Conservation (phyloP, 305 asterid genomes). For the Fraxinus velutina region DNA sequence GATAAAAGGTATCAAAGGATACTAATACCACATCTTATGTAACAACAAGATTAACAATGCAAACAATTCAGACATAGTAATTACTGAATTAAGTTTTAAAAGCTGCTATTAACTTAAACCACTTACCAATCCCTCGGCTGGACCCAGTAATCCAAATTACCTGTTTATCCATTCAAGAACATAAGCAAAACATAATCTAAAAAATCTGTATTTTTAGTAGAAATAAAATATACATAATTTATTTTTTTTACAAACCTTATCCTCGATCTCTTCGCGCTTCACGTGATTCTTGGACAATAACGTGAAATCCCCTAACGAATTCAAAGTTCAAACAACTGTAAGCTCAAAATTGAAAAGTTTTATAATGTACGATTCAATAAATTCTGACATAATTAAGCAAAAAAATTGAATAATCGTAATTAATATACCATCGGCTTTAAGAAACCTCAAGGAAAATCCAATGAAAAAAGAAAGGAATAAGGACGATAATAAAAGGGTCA, state of each 20-base stretch:
- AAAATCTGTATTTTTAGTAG: neutral
- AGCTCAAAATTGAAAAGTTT: neutral
- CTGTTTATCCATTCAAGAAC: constrained; percentile 33
- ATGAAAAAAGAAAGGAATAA: constrained; percentile 26
- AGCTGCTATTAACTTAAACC: neutral
- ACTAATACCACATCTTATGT: neutral
- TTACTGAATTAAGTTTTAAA: neutral
- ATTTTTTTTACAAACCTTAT: constrained; percentile 47
- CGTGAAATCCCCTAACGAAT: constrained; percentile 71
- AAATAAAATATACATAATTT: neutral
- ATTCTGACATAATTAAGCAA: neutral
- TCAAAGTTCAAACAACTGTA: neutral
- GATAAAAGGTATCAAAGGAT: neutral
- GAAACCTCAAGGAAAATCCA: constrained; percentile 44
- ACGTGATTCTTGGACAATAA: constrained; percentile 61
- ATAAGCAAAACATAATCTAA: neutral
- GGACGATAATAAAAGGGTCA: constrained; percentile 33
- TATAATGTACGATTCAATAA: neutral
- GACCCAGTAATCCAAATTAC: constrained; percentile 97
- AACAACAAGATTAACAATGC: neutral
- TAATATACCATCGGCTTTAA: constrained; percentile 72
- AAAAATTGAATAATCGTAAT: neutral
- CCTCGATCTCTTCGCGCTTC: constrained; percentile 80
- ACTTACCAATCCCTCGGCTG: constrained; percentile 91
- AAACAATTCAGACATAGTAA: neutral